Evolutionary conservation across 2,329 filamentous ascomycete genomes (phyloP).

Genomic region (Arthrocladium fulminans): DNA sequence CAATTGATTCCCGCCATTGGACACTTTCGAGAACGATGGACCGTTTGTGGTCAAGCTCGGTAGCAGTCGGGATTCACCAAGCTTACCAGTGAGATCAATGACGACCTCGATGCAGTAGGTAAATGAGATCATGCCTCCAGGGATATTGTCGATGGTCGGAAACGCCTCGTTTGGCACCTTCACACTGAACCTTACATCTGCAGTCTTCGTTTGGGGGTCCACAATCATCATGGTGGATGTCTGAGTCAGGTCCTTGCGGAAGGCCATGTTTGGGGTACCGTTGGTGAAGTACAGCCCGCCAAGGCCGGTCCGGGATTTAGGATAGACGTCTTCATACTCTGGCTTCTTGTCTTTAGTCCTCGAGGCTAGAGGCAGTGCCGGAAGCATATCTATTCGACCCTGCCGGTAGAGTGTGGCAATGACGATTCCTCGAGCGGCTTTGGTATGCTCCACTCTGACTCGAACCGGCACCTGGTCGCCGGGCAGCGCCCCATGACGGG

Average conservation of each 20-base stretch:
- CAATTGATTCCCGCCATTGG: constrained; percentile 29
- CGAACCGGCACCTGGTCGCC: constrained; percentile 75
- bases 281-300: constrained; percentile 80
- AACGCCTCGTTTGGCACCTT: constrained; percentile 84
- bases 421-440: constrained; percentile 82
- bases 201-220: constrained; percentile 67
- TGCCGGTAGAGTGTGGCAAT: constrained; percentile 89
- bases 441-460: constrained; percentile 78
- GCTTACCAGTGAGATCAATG: constrained; percentile 79
- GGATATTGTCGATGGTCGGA: constrained; percentile 81
- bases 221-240: constrained; percentile 81
- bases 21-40: constrained; percentile 28
- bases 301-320: constrained; percentile 75
- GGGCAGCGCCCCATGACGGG: constrained; percentile 73
- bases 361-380: constrained; percentile 50
- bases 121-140: constrained; percentile 90
- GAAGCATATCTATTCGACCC: constrained; percentile 76
- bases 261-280: constrained; percentile 79
- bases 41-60: constrained; percentile 41
- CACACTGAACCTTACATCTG: constrained; percentile 72
- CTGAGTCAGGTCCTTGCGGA: constrained; percentile 88
- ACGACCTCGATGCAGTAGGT: constrained; percentile 90
- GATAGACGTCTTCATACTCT: constrained; percentile 76
- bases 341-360: constrained; percentile 55
- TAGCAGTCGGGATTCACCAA: constrained; percentile 62